These are phyloP conservation scores for Cyberlindnera saturnus DNA, from an alignment of 805 yeast genomes.

Conservation along the genomic window DNA sequence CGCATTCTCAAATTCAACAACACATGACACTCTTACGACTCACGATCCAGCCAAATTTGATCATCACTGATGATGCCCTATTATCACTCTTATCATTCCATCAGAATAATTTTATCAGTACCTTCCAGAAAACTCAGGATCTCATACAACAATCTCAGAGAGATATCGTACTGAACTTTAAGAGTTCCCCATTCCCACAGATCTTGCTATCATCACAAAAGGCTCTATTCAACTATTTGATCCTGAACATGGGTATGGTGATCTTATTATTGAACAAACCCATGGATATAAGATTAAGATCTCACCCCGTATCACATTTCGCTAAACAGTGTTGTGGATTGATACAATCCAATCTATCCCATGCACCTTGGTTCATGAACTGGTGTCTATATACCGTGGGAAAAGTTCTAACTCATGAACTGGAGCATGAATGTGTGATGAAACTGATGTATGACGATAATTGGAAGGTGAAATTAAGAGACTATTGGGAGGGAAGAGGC, in stretches of 20 bases:
- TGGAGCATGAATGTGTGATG: slow-evolving; percentile 21
- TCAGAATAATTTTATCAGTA: slow-evolving; percentile 4
- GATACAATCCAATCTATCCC: slow-evolving; percentile 2
- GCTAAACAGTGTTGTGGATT: slow-evolving; percentile 18
- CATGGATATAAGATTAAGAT: slow-evolving; percentile 7
- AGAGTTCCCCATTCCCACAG: slow-evolving; percentile 7
- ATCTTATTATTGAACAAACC: slow-evolving; percentile 9
- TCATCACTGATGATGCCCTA: neutral
- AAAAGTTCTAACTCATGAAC: slow-evolving; percentile 19
- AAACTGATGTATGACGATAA: slow-evolving; percentile 16
- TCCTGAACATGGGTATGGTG: slow-evolving; percentile 8
- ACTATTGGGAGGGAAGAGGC: slow-evolving; percentile 22
- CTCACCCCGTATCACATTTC: slow-evolving; percentile 17
- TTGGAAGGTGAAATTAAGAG: slow-evolving; percentile 21
- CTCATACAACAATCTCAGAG: neutral
- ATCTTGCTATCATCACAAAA: slow-evolving; percentile 3
- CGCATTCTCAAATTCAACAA: slow-evolving; percentile 1
- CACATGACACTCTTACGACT: slow-evolving; percentile 8
- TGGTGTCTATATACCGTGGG: slow-evolving; percentile 18
- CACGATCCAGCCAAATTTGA: slow-evolving; percentile 3
- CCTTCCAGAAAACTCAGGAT: slow-evolving; percentile 3
- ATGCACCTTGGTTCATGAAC: slow-evolving; percentile 9
- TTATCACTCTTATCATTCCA: slow-evolving; percentile 7
- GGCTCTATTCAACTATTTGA: slow-evolving; percentile 3
- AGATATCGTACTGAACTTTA: neutral